Evolutionary conservation across 495 filamentous ascomycete species (phyloP), one percentile per base, ranked within the genome.

Genomic region (Polyplosphaeria fusca): DNA sequence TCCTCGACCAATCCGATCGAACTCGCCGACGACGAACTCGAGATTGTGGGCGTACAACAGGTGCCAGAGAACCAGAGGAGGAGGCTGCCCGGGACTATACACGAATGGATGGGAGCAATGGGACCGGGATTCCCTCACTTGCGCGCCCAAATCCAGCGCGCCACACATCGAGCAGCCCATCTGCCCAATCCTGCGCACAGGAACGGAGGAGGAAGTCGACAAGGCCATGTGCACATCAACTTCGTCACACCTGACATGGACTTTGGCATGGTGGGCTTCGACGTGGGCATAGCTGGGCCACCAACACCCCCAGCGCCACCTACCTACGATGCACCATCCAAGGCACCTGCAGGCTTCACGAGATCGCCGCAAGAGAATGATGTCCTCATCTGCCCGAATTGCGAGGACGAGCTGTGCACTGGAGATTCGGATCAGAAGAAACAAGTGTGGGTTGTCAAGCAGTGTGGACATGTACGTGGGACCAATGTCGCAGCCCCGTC

Each of bases 361-460:
- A 73, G 87, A 42, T 81, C 71, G 13, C 76, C 83, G 0, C 73
- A 60, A 19, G 85, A 89, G 28, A 77, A 81, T 16, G 82, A 89
- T 27, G 67, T 81, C 3, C 69, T 89, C 3, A 74, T 86, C 13
- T 91, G 87, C 68, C 86, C 87, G 0, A 84, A 84, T 55, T 91
- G 87, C 61, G 77, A 79, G 4, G 76, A 80, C 30, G 87, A 91
- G 65, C 69, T 91, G 41, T 82, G 86, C n/a, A 71, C 71, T 18
- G 70, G 74, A 25, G 77, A 79, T 19, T 73, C 78, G 39, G 82
- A 82, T 22, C 52, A 72, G 5, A 82, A 84, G 66, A 79, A 81
- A 66, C 79, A 87, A 54, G 83, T 89, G 27, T 90, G 87, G 86
- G 77, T 88, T 16, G 75, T 83, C 1, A 88, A 83, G 60, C 71